Base-by-base conservation (phyloP, 345 rosid genomes). In the Gossypium raimondii region DNA sequence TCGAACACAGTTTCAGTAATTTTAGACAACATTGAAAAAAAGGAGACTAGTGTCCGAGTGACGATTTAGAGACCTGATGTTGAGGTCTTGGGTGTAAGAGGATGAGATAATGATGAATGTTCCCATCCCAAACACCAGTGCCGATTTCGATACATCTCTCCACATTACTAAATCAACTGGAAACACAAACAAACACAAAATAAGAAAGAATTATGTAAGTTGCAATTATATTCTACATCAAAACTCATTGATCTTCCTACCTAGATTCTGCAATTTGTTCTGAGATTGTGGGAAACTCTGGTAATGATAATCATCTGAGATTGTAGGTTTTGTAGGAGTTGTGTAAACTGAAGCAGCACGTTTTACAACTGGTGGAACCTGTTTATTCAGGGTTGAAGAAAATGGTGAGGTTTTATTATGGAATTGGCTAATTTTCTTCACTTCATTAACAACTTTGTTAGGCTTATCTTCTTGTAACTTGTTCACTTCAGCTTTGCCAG, bases 111-210 rank as follows among this genome's bases (percentile, higher is more conserved):
- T 88, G 76, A 81, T 73, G 13, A 95, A 90, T 50, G 96, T 85
- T 61, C 99, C 99, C 60, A 90, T 73, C 59, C 94, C 96, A 75
- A 95, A 95, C 34, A 86, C 88, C 63, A 93, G 82, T 34, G 97
- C 85, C 13, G 99, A 90, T 80, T 86, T 90, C 45, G 91, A 84
- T 57, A 74, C 83, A 70, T 95, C 97, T 81, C 90, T 93, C 99
- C 99, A 95, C 97, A 95, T 89, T 59, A 91, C 92, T 60, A 95
- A 78, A 85, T 95, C 99, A 87, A 87, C 99, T 95, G 90, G 60
- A 59, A 76, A 61, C 6, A 79, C 20, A 27, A 43, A 67, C 41
- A 62, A 22, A 48, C 1, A 72, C 44, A 50, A 27, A 22, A 53
- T 29, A 43, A 61, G 56, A 17, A 50, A 24, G 45, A 12, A 53